Evolutionary conservation across 768 basidiomycete genomes (phyloP).

Genomic region (Cystoderma amianthinum): DNA sequence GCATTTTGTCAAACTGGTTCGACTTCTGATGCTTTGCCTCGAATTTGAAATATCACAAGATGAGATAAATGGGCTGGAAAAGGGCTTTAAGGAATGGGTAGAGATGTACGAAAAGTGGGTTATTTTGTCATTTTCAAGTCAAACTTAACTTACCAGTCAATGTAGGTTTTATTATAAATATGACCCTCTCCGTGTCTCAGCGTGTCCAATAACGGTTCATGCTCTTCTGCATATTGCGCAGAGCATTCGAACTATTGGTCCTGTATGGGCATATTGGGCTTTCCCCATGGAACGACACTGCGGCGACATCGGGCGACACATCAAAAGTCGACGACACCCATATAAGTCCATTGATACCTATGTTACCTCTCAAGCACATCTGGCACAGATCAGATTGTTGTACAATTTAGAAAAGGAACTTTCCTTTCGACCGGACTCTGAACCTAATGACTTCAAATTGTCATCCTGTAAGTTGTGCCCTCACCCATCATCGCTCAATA

Average conservation of each 20-base stretch:
- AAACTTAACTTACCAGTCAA: background rate
- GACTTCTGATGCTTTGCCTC: background rate
- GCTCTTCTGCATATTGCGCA: background rate
- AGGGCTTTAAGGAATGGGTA: background rate
- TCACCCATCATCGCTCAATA: too few relatives aligned
- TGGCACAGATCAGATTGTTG: background rate
- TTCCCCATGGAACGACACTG: conserved; percentile 1
- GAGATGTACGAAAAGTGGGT: background rate
- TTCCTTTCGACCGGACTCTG: too few relatives aligned
- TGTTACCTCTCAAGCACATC: background rate
- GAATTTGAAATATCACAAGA: background rate
- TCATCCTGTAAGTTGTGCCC: too few relatives aligned
- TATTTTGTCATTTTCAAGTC: background rate
- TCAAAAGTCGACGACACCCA: conserved; percentile 1
- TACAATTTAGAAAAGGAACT: background rate
- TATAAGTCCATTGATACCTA: conserved; percentile 1
- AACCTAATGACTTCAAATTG: too few relatives aligned
- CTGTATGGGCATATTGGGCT: background rate
- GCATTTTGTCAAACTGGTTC: too few relatives aligned
- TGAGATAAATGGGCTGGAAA: background rate
- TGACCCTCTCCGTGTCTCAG: background rate
- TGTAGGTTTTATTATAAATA: background rate
- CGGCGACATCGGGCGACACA: background rate
- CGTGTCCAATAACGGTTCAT: background rate
- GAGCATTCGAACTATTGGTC: background rate